A percentile compares a stretch with the other conserved stretches of the same genome.
Evolutionary conservation across 371 early-diverging fungal genomes (phyloP).

Genomic region (Rhizopus sp.): DNA sequence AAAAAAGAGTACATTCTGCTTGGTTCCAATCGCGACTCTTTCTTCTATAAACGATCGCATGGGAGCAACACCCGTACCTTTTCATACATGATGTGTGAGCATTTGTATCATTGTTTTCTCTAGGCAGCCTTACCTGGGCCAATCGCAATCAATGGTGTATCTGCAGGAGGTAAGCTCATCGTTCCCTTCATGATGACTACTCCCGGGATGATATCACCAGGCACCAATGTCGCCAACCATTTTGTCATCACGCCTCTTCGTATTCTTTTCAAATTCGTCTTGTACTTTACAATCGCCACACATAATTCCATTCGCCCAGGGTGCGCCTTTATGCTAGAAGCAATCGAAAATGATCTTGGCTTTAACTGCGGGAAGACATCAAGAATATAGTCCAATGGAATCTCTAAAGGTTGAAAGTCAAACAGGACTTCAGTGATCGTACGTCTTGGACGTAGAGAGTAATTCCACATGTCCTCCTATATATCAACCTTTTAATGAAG

Average conservation of each 20-base stretch:
- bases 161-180: constrained; percentile 63
- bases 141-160: constrained; percentile 69
- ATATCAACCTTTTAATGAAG: background rate
- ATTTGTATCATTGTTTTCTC: background rate
- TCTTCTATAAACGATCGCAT: constrained; percentile 84
- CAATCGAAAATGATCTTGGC: constrained; percentile 86
- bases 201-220: constrained; percentile 48
- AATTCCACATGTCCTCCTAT: constrained; percentile 83
- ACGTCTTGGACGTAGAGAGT: constrained; percentile 77
- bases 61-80: constrained; percentile 89
- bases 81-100: background rate
- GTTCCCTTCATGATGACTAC: constrained; percentile 74
- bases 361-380: constrained; percentile 82
- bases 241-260: constrained; percentile 84
- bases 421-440: constrained; percentile 81
- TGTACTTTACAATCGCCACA: constrained; percentile 86
- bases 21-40: constrained; percentile 50
- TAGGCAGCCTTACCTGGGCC: constrained; percentile 62
- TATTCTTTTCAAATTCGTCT: constrained; percentile 69
- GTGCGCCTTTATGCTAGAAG: constrained; percentile 52
- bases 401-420: constrained; percentile 74
- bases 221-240: constrained; percentile 63
- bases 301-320: constrained; percentile 67
- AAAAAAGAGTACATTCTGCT: constrained; percentile 76
- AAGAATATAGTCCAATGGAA: constrained; percentile 80